phyloP scores from a whole-genome alignment of 345 rosid species.

The Boechera divaricarpa region DNA sequence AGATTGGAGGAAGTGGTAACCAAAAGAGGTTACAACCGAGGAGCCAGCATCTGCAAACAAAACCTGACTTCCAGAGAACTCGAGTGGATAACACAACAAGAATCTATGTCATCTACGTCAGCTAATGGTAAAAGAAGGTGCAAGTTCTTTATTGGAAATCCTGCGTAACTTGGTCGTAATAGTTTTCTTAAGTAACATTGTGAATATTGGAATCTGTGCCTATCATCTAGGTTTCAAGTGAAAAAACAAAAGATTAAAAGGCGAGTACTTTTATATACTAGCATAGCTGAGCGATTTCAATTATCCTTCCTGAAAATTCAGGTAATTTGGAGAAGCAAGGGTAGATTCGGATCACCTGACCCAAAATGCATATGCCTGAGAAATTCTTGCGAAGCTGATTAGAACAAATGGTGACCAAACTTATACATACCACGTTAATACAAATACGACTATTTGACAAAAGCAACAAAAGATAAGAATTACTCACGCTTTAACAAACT shows the following conservation, averaged over 20 bases:
- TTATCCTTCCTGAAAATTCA: not conserved
- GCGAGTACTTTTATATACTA: not conserved
- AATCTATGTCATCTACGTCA: no score
- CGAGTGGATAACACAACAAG: no score
- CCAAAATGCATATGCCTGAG: not conserved
- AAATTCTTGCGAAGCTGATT: not conserved
- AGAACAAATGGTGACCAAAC: not conserved
- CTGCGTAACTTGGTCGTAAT: not conserved
- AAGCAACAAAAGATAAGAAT: conserved; percentile 1
- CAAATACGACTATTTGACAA: not conserved
- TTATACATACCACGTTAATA: not conserved
- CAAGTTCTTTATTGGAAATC: not conserved
- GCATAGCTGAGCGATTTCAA: not conserved
- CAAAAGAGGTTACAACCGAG: conserved; percentile 47
- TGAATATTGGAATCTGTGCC: no score
- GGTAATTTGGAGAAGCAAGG: not conserved
- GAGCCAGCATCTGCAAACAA: no score
- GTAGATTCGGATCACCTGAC: not conserved
- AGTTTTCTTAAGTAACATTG: not conserved
- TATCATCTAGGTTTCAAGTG: no score
- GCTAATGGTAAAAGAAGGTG: conserved; percentile 10
- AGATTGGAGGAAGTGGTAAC: conserved; percentile 55
- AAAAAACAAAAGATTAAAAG: no score
- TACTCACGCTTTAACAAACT: conserved; percentile 7
- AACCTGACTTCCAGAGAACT: no score